Conservation (phyloP, 2,329 filamentous ascomycete genomes). For the Tolypocladium capitatum region DNA sequence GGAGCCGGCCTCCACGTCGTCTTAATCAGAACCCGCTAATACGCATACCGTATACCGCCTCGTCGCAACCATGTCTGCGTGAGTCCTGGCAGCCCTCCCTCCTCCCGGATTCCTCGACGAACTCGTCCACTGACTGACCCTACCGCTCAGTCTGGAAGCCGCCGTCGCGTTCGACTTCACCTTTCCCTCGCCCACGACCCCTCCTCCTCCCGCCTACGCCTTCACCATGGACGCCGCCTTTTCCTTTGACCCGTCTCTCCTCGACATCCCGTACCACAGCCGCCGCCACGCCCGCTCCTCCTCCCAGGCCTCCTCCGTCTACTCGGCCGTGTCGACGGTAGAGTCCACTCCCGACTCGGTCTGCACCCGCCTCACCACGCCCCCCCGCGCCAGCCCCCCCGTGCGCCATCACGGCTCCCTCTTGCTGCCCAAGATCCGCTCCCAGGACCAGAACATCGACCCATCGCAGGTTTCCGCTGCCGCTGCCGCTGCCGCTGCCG, state of each 20-base stretch:
- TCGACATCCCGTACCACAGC: conserved; percentile 37
- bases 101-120: neutral
- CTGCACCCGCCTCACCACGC: conserved; percentile 55
- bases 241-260: conserved; percentile 42
- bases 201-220: conserved; percentile 11
- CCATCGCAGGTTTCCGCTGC: conserved; percentile 1
- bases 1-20: conserved; percentile 10
- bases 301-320: conserved; percentile 54
- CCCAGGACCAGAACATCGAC: conserved; percentile 67
- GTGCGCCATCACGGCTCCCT: conserved; percentile 67
- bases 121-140: conserved; percentile 6
- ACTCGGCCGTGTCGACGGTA: conserved; percentile 43
- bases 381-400: conserved; percentile 50
- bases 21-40: neutral
- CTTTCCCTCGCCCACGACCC: conserved; percentile 28
- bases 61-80: conserved; percentile 20
- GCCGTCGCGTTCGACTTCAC: conserved; percentile 49
- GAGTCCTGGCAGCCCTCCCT: conserved; percentile 8
- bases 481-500: conserved; percentile 2
- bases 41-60: too few relatives aligned
- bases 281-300: conserved; percentile 47
- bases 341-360: conserved; percentile 49
- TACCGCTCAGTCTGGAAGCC: conserved; percentile 40
- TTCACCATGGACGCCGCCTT: conserved; percentile 20
- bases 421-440: conserved; percentile 73